Base-by-base conservation (phyloP, 176 grass and related monocot species). In the Typha latifolia region DNA sequence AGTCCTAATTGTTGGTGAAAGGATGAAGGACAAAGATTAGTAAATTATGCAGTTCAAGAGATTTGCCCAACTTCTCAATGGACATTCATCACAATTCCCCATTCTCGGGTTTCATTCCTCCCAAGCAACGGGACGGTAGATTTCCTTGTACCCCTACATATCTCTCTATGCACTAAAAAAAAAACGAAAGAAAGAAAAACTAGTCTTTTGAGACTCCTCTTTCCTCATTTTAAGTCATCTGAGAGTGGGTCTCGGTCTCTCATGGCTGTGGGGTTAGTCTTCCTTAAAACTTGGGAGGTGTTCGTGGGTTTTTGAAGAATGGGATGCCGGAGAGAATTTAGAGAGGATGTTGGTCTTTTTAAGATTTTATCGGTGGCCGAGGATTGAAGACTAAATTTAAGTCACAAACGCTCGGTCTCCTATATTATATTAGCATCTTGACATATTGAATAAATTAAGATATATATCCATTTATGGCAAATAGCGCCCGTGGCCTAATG, bases 401-500 rank as follows among this genome's bases (percentile, higher is more conserved):
- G 12, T 69, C 15, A 3, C 15, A 51, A 51, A 3, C 8, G 49
- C 49, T 15, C 2, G 24, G 24, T 2, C 24, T 26, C 24, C 24
- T 1, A 16, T 2, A 16, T 4, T n/a, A 15, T 53, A 15, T 2
- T 13, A n/a, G 14, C 15, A n/a, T n/a, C n/a, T n/a, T n/a, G n/a
- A n/a, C n/a, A n/a, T n/a, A n/a, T n/a, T n/a, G n/a, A n/a, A n/a
- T n/a, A n/a, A n/a, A n/a, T n/a, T n/a, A n/a, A n/a, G n/a, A n/a
- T n/a, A n/a, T n/a, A n/a, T n/a, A n/a, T n/a, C n/a, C n/a, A n/a
- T n/a, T n/a, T n/a, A n/a, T n/a, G n/a, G n/a, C n/a, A n/a, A n/a
- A n/a, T n/a, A 10, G 78, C 81, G 74, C 89, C 79, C 84, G 89
- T 91, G 89, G 84, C 89, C 89, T 87, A 91, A 91, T 87, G 84